A percentile compares a stretch with the other conserved stretches of the same genome.
Evolutionary conservation across 2,329 filamentous ascomycete species (phyloP).

Genomic region (Arthrinium puccinioides): DNA sequence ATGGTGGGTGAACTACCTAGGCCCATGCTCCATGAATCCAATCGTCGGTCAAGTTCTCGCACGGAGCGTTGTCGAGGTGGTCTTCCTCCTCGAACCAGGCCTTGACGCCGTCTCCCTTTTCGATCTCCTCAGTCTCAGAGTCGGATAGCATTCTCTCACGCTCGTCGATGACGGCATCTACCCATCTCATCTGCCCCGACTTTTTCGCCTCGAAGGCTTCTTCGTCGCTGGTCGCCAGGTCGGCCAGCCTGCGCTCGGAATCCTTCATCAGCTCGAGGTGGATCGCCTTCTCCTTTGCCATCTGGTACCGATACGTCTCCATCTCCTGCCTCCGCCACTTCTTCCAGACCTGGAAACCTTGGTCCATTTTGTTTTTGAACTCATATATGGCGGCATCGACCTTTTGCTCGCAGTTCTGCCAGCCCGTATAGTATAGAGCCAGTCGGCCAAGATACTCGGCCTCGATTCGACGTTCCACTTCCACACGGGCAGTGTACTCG

Average conservation of each 20-base stretch:
- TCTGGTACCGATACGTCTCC: constrained; percentile 22
- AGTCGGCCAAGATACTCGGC: constrained; percentile 34
- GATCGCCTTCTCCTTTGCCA: constrained; percentile 32
- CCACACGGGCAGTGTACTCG: constrained; percentile 34
- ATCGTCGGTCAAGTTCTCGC: too few species aligned
- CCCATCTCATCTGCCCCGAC: constrained; percentile 40
- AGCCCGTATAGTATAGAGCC: constrained; percentile 27
- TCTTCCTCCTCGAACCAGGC: constrained; percentile 15
- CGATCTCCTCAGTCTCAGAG: constrained; percentile 34
- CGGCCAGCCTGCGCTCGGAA: constrained; percentile 22
- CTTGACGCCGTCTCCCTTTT: constrained; percentile 23
- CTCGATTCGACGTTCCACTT: constrained; percentile 35
- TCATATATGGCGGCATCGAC: constrained; percentile 25
- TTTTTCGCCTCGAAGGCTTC: constrained; percentile 25
- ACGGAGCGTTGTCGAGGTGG: too few species aligned
- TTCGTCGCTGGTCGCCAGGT: constrained; percentile 17
- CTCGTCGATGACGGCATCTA: constrained; percentile 35
- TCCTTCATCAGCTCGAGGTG: constrained; percentile 36
- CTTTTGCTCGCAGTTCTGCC: constrained; percentile 16
- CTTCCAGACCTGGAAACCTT: constrained; percentile 31
- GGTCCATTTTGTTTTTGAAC: constrained; percentile 33
- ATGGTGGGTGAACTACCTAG: too few species aligned
- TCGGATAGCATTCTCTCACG: constrained; percentile 33
- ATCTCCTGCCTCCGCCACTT: constrained; percentile 33
- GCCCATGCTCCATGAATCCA: too few species aligned